Evolutionary conservation across 306 rosid genomes (phyloP).

Genomic region (Trifolium fragiferum): DNA sequence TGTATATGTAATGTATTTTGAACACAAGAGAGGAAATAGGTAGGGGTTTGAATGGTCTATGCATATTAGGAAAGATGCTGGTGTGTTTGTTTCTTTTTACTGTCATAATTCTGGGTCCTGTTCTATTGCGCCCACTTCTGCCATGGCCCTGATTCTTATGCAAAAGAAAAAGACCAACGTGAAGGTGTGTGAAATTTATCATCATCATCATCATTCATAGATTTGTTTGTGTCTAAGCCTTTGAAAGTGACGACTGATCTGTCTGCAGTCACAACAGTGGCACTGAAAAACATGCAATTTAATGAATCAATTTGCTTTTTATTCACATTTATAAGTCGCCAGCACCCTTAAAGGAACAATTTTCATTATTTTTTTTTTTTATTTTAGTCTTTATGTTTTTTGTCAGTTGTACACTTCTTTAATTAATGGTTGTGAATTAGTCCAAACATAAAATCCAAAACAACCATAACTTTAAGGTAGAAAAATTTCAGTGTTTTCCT

Average conservation of each 20-base stretch:
- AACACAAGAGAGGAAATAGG: no score
- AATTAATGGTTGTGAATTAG: slow-evolving; percentile 49
- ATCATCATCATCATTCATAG: slow-evolving; percentile 24
- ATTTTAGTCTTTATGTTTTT: background rate
- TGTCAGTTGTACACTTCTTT: slow-evolving; percentile 48
- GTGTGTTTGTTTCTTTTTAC: no score
- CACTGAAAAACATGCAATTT: slow-evolving; percentile 87
- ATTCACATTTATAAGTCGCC: slow-evolving; percentile 61
- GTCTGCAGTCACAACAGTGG: slow-evolving; percentile 53
- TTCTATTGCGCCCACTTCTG: no score
- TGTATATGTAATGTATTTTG: no score
- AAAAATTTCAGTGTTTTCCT: slow-evolving; percentile 38
- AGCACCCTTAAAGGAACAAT: slow-evolving; percentile 37
- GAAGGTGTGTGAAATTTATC: no score
- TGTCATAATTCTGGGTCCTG: no score
- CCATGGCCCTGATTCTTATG: no score
- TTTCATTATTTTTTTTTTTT: background rate
- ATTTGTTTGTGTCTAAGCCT: slow-evolving; percentile 63
- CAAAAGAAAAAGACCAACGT: no score
- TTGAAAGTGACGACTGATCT: slow-evolving; percentile 45
- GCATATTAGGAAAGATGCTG: no score
- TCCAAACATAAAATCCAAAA: slow-evolving; percentile 69
- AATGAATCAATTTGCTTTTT: slow-evolving; percentile 32
- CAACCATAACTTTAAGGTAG: slow-evolving; percentile 47
- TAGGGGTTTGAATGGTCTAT: no score